These are phyloP conservation scores for Ophiostoma sp. DNA, from an alignment of 2,329 filamentous ascomycete genomes.

Conservation along the genomic window DNA sequence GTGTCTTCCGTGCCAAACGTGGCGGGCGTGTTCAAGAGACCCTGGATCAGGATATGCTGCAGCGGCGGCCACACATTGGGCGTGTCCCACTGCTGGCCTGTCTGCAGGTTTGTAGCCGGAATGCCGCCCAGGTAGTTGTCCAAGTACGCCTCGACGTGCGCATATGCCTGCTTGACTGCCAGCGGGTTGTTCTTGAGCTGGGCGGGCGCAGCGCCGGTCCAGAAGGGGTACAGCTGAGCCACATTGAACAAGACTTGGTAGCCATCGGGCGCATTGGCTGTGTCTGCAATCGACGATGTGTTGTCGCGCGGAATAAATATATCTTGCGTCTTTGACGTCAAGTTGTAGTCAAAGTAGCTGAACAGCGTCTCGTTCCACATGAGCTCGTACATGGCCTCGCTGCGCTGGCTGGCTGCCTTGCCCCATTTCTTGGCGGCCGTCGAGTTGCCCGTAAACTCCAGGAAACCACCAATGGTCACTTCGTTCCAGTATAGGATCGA, in stretches of 20 bases:
- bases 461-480: slow-evolving; percentile 51
- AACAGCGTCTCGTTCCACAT: slow-evolving; percentile 60
- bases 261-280: slow-evolving; percentile 45
- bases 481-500: slow-evolving; percentile 64
- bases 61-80: slow-evolving; percentile 66
- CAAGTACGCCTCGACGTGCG: slow-evolving; percentile 50
- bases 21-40: slow-evolving; percentile 54
- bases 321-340: slow-evolving; percentile 53
- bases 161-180: slow-evolving; percentile 51
- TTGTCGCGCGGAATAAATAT: slow-evolving; percentile 48
- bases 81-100: slow-evolving; percentile 65
- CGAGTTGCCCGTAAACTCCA: slow-evolving; percentile 47
- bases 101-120: slow-evolving; percentile 55
- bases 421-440: slow-evolving; percentile 45
- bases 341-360: slow-evolving; percentile 65
- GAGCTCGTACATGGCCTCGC: slow-evolving; percentile 56
- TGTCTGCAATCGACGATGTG: slow-evolving; percentile 42
- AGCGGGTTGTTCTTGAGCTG: slow-evolving; percentile 54
- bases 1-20: slow-evolving; percentile 51
- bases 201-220: slow-evolving; percentile 58
- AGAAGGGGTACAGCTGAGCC: slow-evolving; percentile 63
- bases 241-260: slow-evolving; percentile 54
- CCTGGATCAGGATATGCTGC: slow-evolving; percentile 59
- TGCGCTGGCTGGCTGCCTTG: slow-evolving; percentile 42
- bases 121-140: slow-evolving; percentile 51